Evolutionary conservation across 768 basidiomycete genomes (phyloP).

Genomic region (Pisolithus marmoratus): DNA sequence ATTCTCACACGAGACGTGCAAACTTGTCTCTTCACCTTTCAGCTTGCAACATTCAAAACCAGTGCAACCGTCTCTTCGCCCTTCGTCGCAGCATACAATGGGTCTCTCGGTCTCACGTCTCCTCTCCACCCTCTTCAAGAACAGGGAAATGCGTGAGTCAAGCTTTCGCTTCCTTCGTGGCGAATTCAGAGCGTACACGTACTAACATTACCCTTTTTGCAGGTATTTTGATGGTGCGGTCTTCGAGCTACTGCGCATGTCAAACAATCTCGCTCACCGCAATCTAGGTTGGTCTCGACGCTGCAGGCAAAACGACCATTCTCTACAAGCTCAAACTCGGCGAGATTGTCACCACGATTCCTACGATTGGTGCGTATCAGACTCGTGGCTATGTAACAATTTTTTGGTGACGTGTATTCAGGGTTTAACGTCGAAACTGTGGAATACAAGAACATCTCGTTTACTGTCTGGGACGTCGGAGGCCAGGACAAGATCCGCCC

Average conservation of each 20-base stretch:
- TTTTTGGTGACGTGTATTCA: constrained; percentile 30
- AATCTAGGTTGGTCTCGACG: constrained; percentile 91
- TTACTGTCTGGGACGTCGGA: constrained; percentile 99
- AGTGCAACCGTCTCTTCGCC: constrained; percentile 22
- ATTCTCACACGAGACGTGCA: constrained; percentile 28
- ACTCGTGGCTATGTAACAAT: neutral
- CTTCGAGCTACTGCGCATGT: constrained; percentile 14
- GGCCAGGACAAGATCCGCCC: constrained; percentile 99
- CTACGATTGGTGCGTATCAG: constrained; percentile 84
- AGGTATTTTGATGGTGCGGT: constrained; percentile 93
- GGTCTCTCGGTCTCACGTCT: constrained; percentile 73
- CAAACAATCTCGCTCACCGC: constrained; percentile 8
- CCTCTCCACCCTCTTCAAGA: constrained; percentile 86
- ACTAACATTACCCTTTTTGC: constrained; percentile 24
- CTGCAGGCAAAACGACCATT: constrained; percentile 98
- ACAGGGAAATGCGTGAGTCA: constrained; percentile 98
- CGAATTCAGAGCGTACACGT: constrained; percentile 15
- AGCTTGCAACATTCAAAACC: constrained; percentile 21
- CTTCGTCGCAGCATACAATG: constrained; percentile 45
- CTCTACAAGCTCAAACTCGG: constrained; percentile 99
- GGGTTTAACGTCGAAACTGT: constrained; percentile 99
- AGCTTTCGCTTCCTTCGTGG: constrained; percentile 14
- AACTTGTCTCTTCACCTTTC: constrained; percentile 28
- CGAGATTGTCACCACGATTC: constrained; percentile 99
- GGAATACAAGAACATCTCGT: constrained; percentile 99